These are phyloP conservation scores for Arabidopsis thaliana DNA, from an alignment of 345 rosid species.

Conservation along the genomic window TAIR10.1 NC_003071.7:6045501-6046000, in stretches of 20 bases:
- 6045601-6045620: no score
- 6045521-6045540: no score
- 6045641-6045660: no score
- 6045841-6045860: slow-evolving; percentile 55
- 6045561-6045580: no score
- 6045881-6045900: slow-evolving; percentile 11
- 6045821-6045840: slow-evolving; percentile 78
- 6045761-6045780: slow-evolving; percentile 44
- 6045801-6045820: slow-evolving; percentile 61
- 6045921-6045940: slow-evolving; percentile 63
- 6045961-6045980: slow-evolving; percentile 86
- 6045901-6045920: slow-evolving; percentile 47
- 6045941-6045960: slow-evolving; percentile 77
- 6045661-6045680: slow-evolving; percentile 61
- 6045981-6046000: no score
- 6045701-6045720: slow-evolving; percentile 51
- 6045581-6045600: no score
- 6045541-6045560: no score
- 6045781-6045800: slow-evolving; percentile 42
- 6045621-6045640: no score
- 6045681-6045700: slow-evolving; percentile 50
- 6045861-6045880: slow-evolving; percentile 44
- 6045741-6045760: slow-evolving; percentile 70
- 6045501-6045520: no score
- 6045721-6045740: slow-evolving; percentile 73